Conservation (phyloP, 768 basidiomycete species). For the Boletus sensibilis region DNA sequence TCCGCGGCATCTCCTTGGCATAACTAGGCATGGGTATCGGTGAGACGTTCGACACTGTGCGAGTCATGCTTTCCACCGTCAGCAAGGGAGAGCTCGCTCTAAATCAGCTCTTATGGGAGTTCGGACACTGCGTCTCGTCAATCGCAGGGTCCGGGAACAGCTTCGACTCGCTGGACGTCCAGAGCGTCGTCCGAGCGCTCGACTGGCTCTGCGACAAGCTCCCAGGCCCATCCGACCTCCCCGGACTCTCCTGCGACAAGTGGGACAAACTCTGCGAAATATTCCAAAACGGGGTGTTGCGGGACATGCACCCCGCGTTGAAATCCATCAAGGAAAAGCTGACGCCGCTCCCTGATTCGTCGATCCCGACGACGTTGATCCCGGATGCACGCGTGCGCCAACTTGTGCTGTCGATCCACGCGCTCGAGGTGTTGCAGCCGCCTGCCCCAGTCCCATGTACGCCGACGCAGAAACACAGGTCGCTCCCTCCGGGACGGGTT, state of each 20-base stretch:
- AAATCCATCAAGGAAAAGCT: conserved; percentile 35
- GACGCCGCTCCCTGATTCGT: conserved; percentile 26
- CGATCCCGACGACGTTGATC: conserved; percentile 31
- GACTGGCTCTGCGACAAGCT: conserved; percentile 54
- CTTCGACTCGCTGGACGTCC: conserved; percentile 33
- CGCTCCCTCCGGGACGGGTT: conserved; percentile 35
- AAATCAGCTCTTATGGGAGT: conserved; percentile 34
- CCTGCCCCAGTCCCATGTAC: conserved; percentile 47
- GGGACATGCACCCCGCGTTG: conserved; percentile 30
- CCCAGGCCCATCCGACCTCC: conserved; percentile 45
- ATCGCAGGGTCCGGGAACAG: conserved; percentile 28
- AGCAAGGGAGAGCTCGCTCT: conserved; percentile 24
- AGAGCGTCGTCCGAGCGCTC: conserved; percentile 46
- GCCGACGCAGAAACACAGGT: conserved; percentile 42
- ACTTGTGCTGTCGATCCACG: conserved; percentile 45
- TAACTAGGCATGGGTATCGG: conserved; percentile 19
- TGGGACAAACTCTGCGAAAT: conserved; percentile 48
- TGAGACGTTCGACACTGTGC: conserved; percentile 27
- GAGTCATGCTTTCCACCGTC: conserved; percentile 26
- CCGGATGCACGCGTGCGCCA: conserved; percentile 28
- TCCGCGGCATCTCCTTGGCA: conserved; percentile 31
- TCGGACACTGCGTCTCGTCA: conserved; percentile 37
- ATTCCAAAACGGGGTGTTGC: conserved; percentile 28
- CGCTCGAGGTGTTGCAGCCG: conserved; percentile 49
- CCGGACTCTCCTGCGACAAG: conserved; percentile 46